Base-by-base conservation (phyloP, 179 eudicot species). In the Monotropa hypopitys region DNA sequence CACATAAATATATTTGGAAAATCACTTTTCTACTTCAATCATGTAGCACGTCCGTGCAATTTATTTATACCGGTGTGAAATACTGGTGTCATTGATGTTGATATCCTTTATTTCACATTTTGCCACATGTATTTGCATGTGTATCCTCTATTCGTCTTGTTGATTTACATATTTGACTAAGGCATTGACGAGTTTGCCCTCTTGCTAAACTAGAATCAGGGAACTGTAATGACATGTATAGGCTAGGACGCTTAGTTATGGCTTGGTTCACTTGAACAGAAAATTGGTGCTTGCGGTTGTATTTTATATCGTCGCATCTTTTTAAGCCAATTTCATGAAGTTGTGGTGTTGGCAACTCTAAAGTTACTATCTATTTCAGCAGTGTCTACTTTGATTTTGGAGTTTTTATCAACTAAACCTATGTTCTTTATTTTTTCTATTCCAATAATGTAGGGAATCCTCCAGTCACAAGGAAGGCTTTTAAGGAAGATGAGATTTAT, bases 391-490 rank as follows among this genome's bases (percentile, higher is more conserved):
- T 12, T 66, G 40, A 18, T 16, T 49, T 63, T 76, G 63, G 47
- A 10, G 18, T 18, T 30, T 38, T 43, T 65, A 33, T 47, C 69
- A 21, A 33, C 33, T 76, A 43, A 20, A 70, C 8, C 23, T 38
- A 38, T 73, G 30, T 53, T 32, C 62, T 79, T 75, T 45, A 82
- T 66, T 18, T 72, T 23, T 28, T 82, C 11, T 71, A 23, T 70
- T 53, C 53, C 54, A 21, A 49, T 53, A 62, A 40, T 84, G 63
- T 86, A 96, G 99, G 98, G 99, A 50, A 91, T 96, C 54, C 92
- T 93, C 71, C 96, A 93, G 86, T 93, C 99, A 65, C 99, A 93
- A 84, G 99, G 99, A 73, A 88, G 91, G 82, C 80, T 96, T 69
- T 79, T 85, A 26, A 89, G 81, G 71, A 96, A 96, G 82, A 94